Evolutionary conservation across 2,329 filamentous ascomycete genomes (phyloP).

Genomic region (Ilyonectria robusta): DNA sequence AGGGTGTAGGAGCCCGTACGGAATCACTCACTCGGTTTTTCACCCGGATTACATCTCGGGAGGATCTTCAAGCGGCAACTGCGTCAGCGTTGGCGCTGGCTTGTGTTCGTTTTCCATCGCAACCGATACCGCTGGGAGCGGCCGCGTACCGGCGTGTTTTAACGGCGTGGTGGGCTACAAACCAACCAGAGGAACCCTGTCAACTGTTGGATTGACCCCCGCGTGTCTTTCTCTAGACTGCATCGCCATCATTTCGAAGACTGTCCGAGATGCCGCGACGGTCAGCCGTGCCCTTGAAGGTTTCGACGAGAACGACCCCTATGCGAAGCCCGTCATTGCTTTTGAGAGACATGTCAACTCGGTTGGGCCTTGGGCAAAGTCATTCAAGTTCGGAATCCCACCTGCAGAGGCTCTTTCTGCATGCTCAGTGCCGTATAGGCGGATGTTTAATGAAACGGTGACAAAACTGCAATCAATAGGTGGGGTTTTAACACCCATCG

Average conservation of each 20-base stretch:
- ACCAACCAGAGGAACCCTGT: conserved; percentile 65
- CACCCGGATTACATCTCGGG: conserved; percentile 53
- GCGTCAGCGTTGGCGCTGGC: conserved; percentile 66
- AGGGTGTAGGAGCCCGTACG: conserved; percentile 71
- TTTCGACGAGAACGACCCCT: conserved; percentile 63
- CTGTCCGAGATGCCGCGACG: conserved; percentile 61
- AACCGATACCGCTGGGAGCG: conserved; percentile 67
- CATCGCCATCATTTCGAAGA: conserved; percentile 63
- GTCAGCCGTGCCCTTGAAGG: conserved; percentile 61
- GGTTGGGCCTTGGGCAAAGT: conserved; percentile 1
- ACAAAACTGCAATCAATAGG: conserved; percentile 22
- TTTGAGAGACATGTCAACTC: conserved; percentile 56
- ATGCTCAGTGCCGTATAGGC: conserved; percentile 54
- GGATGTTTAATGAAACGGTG: conserved; percentile 52
- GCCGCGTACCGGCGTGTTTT: conserved; percentile 65
- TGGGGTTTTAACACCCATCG: conserved; percentile 51
- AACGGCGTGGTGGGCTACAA: conserved; percentile 68
- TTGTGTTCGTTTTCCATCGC: conserved; percentile 69
- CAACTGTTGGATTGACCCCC: conserved; percentile 61
- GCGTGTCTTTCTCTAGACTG: conserved; percentile 69
- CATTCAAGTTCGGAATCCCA: conserved; percentile 65
- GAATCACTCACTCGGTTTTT: conserved; percentile 58
- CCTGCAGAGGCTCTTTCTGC: conserved; percentile 53
- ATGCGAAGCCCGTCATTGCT: conserved; percentile 65
- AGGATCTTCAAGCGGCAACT: conserved; percentile 69